phyloP scores from a whole-genome alignment of 495 filamentous ascomycete species.

The Trichoderma gamsii region DNA sequence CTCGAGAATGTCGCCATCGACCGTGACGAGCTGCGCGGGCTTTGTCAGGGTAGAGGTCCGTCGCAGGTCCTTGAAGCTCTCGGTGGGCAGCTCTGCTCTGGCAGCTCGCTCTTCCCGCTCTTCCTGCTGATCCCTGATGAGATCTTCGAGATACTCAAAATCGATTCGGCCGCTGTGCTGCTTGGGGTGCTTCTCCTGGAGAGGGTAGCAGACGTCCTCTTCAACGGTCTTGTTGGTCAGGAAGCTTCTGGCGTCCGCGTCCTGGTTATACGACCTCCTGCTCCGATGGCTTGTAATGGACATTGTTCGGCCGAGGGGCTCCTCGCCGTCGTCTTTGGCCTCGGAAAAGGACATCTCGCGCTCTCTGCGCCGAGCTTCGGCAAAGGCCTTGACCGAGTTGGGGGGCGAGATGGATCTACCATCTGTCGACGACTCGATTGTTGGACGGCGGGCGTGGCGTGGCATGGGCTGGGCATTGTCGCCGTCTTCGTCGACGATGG shows the following conservation, averaged over 20 bases:
- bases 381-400: conserved; percentile 97
- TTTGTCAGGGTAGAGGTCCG: conserved; percentile 22
- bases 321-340: conserved; percentile 51
- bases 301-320: conserved; percentile 45
- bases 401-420: conserved; percentile 75
- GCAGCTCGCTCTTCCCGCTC: conserved; percentile 46
- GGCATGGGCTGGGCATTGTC: conserved; percentile 30
- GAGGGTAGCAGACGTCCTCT: conserved; percentile 82
- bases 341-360: conserved; percentile 49
- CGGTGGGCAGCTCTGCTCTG: conserved; percentile 18
- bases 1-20: conserved; percentile 45
- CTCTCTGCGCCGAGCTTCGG: conserved; percentile 60
- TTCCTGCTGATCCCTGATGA: conserved; percentile 48
- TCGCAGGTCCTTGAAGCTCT: conserved; percentile 59
- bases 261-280: conserved; percentile 38
- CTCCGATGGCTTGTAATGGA: conserved; percentile 60
- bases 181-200: conserved; percentile 42
- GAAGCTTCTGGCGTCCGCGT: conserved; percentile 42
- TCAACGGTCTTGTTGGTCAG: conserved; percentile 54
- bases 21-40: conserved; percentile 30
- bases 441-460: conserved; percentile 41
- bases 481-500: conserved; percentile 75
- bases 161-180: conserved; percentile 56
- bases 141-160: conserved; percentile 83
- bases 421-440: conserved; percentile 37